Base-by-base conservation (phyloP, 176 grass and related monocot species). In the Microstegium vimineum region DNA sequence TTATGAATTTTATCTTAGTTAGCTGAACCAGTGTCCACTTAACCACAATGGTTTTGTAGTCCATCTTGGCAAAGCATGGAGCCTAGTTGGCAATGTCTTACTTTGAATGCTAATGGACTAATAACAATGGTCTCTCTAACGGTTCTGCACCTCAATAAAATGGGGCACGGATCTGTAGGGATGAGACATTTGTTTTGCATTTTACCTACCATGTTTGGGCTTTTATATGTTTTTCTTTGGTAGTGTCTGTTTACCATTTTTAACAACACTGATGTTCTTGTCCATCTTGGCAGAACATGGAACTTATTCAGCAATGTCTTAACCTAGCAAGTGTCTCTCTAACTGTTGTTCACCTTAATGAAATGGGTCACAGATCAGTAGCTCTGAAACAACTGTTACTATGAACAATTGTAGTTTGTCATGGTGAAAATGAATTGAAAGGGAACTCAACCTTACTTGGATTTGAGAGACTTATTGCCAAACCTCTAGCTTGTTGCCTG, bases 71-170 rank as follows among this genome's bases (percentile, higher is more conserved):
- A 79, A 86, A 86, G 79, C 18, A 12, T 52, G 26, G 60, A 51
- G 59, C 41, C 38, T 79, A 61, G 0, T 12, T 0, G 49, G 69
- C 59, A 73, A 37, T 90, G 80, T 76, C 75, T 80, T 84, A 63
- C 70, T 90, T 90, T 87, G 89, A 90, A 76, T 90, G 86, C 81
- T 79, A 84, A 88, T 84, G 86, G 87, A 89, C 76, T 87, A 47
- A 73, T n/a, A 89, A 5, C 32, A 41, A 88, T 10, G 31, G 22
- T 87, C 76, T 84, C 66, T 79, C 33, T 77, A 90, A 86, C 22
- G 10, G 79, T 90, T 90, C 88, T 74, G 83, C 46, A 79, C 74
- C 79, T 82, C 22, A 89, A 82, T 45, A 1, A 61, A 81, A 47
- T 81, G 77, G 42, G 73, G 59, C 30, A 28, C 46, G 82, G 85